These are phyloP conservation scores for Fusarium secorum DNA, from an alignment of 2,329 filamentous ascomycete genomes.

Conservation along the genomic window DNA sequence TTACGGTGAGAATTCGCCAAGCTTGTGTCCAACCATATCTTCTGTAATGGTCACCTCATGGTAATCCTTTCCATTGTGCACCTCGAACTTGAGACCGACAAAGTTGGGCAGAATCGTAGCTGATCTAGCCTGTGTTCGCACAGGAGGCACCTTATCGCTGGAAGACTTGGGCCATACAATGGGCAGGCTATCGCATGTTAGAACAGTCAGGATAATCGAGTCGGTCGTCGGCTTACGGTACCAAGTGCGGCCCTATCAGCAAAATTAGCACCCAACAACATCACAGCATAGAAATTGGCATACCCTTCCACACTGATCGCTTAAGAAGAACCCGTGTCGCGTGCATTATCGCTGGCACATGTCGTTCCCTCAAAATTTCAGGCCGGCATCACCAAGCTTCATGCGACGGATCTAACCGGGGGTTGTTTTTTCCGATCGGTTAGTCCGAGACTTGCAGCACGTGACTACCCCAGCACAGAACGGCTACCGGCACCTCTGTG, in stretches of 20 bases:
- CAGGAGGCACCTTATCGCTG: constrained; percentile 72
- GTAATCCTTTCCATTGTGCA: constrained; percentile 92
- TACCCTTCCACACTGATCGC: constrained; percentile 91
- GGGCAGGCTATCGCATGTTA: constrained; percentile 59
- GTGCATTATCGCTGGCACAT: constrained; percentile 63
- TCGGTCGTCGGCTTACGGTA: constrained; percentile 54
- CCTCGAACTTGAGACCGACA: constrained; percentile 86
- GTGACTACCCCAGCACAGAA: constrained; percentile 3
- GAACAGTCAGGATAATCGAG: constrained; percentile 35
- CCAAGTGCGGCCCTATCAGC: constrained; percentile 58
- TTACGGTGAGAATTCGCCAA: constrained; percentile 90
- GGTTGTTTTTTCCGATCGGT: constrained; percentile 31
- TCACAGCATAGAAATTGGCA: constrained; percentile 17
- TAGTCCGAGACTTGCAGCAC: constrained; percentile 16
- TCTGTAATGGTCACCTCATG: constrained; percentile 85
- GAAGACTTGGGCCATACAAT: constrained; percentile 66
- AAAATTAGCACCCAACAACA: constrained; percentile 31
- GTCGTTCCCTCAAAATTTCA: constrained; percentile 37
- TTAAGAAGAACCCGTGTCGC: constrained; percentile 72
- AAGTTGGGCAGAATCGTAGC: constrained; percentile 94
- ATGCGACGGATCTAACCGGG: constrained; percentile 14
- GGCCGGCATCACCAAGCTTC: constrained; percentile 27
- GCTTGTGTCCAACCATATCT: constrained; percentile 95
- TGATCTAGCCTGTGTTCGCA: constrained; percentile 85
- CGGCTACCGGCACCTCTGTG: constrained; percentile 20